A percentile compares a stretch with the other conserved stretches of the same genome.
Conservation (phyloP, 1,139 yeast species). For the Hemisphaericaspora xylanilytica region DNA sequence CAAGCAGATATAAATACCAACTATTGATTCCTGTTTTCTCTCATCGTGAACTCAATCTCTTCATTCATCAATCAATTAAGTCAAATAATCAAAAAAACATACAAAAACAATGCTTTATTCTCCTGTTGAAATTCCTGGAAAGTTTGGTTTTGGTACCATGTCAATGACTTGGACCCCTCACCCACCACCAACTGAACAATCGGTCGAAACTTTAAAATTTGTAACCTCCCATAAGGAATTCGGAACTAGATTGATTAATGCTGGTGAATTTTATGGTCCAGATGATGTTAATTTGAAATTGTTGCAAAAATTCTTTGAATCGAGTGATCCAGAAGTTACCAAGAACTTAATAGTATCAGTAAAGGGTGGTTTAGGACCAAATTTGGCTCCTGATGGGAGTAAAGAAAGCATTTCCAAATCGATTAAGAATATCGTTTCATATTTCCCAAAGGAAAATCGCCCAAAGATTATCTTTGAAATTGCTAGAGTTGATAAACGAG, state of each 20-base stretch:
- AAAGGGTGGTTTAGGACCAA: slow-evolving; percentile 57
- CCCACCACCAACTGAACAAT: slow-evolving; percentile 44
- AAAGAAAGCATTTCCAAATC: slow-evolving; percentile 47
- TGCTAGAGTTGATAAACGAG: slow-evolving; percentile 61
- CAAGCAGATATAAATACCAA: slow-evolving; percentile 6
- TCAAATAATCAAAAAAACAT: background rate
- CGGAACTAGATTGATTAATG: slow-evolving; percentile 61
- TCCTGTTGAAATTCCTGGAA: slow-evolving; percentile 24
- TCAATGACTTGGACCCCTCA: slow-evolving; percentile 53
- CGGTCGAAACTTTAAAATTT: slow-evolving; percentile 45
- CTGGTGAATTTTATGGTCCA: slow-evolving; percentile 77
- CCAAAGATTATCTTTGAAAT: slow-evolving; percentile 60
- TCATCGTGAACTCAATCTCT: background rate
- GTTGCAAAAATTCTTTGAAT: slow-evolving; percentile 53
- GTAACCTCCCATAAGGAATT: slow-evolving; percentile 39
- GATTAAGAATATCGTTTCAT: slow-evolving; percentile 47
- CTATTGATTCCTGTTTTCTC: background rate
- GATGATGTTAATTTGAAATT: slow-evolving; percentile 43
- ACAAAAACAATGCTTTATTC: slow-evolving; percentile 8
- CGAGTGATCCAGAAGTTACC: slow-evolving; percentile 50
- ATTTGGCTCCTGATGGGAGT: slow-evolving; percentile 47
- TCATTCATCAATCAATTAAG: background rate
- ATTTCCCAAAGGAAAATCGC: slow-evolving; percentile 41
- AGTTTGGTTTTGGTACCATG: slow-evolving; percentile 64
- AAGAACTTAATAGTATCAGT: slow-evolving; percentile 55